Evolutionary conservation across 2,329 filamentous ascomycete species (phyloP).

Genomic region (Botryosphaeria dothidea): DNA sequence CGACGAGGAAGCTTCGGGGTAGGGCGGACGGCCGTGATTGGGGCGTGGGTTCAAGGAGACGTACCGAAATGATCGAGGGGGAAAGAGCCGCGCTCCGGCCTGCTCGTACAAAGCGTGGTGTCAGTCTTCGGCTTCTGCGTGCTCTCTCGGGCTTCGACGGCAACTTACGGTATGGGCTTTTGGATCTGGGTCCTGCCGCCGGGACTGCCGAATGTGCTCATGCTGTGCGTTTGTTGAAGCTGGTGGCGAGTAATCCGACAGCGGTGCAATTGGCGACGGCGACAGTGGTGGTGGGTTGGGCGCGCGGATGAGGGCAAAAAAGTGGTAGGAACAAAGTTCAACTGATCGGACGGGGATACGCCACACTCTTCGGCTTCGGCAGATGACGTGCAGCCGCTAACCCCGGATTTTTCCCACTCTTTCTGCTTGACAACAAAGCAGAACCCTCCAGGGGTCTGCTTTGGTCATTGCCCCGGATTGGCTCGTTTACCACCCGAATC

Average conservation of each 20-base stretch:
- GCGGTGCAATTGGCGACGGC: not conserved
- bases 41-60: conserved; percentile 9
- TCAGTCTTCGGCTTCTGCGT: not conserved
- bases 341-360: not conserved
- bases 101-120: conserved; percentile 39
- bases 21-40: not conserved
- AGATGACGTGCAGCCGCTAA: conserved; percentile 9
- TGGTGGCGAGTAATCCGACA: not conserved
- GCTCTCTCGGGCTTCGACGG: not conserved
- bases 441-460: not conserved
- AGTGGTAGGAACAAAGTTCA: conserved; percentile 7
- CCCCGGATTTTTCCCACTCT: conserved; percentile 7
- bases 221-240: conserved; percentile 26
- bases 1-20: not conserved
- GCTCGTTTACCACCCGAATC: not conserved
- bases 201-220: conserved; percentile 70
- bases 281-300: not conserved
- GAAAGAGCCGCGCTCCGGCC: conserved; percentile 89
- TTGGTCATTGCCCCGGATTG: conserved; percentile 4
- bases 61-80: conserved; percentile 90
- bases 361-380: not conserved
- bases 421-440: not conserved
- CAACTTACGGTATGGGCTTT: conserved; percentile 70
- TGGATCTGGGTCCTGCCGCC: conserved; percentile 64
- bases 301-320: not conserved